Percentiles rank a stretch among this genome's conserved stretches.
Evolutionary conservation across 2,329 filamentous ascomycete genomes (phyloP).

Genomic region (Penicillium sp.): DNA sequence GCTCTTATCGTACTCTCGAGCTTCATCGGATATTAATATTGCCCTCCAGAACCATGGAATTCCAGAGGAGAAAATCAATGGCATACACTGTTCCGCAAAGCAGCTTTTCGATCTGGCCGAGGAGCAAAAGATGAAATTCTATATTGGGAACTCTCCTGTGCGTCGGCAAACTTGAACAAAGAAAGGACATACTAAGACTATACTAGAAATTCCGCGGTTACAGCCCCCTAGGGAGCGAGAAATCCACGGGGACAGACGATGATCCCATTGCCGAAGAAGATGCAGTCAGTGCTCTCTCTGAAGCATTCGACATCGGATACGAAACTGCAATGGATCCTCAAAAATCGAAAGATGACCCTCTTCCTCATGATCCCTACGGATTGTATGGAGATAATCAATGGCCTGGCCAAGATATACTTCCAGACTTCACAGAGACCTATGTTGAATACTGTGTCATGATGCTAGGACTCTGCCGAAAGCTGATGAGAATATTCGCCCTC

Average conservation of each 20-base stretch:
- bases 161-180: not conserved
- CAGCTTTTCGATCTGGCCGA: conserved; percentile 43
- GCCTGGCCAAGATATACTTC: conserved; percentile 18
- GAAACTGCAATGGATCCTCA: conserved; percentile 21
- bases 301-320: conserved; percentile 30
- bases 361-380: conserved; percentile 17
- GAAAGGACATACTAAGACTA: not conserved
- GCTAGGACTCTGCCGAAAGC: conserved; percentile 15
- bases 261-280: conserved; percentile 11
- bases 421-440: conserved; percentile 17
- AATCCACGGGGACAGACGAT: conserved; percentile 18
- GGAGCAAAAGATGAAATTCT: conserved; percentile 45
- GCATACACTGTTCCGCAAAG: conserved; percentile 28
- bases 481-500: conserved; percentile 41
- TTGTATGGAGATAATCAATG: conserved; percentile 28
- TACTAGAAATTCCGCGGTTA: conserved; percentile 27
- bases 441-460: conserved; percentile 21
- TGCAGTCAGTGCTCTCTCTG: conserved; percentile 17
- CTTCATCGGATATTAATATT: not conserved
- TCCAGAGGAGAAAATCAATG: conserved; percentile 12
- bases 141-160: conserved; percentile 31
- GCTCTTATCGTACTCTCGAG: too few species aligned
- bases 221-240: conserved; percentile 24
- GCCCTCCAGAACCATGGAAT: conserved; percentile 25
- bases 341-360: conserved; percentile 8